Evolutionary conservation across 2,329 filamentous ascomycete genomes (phyloP), one percentile per base, ranked within the genome.

Genomic region (Aspergillus unguis): DNA sequence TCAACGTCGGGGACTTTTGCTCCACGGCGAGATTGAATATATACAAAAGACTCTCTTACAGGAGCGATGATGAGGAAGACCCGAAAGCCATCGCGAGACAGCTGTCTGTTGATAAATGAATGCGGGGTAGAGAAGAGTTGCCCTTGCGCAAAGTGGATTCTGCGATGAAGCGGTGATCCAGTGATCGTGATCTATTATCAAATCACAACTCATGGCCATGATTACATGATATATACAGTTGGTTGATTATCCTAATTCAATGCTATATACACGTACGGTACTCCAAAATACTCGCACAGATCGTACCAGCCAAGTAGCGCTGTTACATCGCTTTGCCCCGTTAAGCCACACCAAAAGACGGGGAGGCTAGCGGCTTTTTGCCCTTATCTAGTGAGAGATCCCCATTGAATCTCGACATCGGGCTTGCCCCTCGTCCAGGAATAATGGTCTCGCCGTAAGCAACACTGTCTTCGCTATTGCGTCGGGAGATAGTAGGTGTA

Each of bases 401-500:
- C 29, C 65, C 62, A 28, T 69, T 71, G 53, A 63, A 58, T 48
- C 62, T 65, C 36, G 59, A 55, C 23, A 61, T 52, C 17, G 61
- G 37, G 32, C 64, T 62, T 56, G 58, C 50, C 35, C 60, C 56
- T 48, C 60, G 68, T 44, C 64, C 64, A 3, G 68, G 56, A 38
- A 65, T 58, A 6, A 64, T 54, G 9, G 59, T 50, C 47, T 71
- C 65, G 25, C 65, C 60, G 42, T 67, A 71, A 26, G 58, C 62
- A 36, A 66, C 62, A 53, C 73, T 76, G 36, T 75, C 73, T 50
- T 68, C 62, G 53, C 74, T 77, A 5, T 62, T 65, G 27, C 70
- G 68, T 23, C 74, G 66, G 17, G 73, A 73, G 17, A 71, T 38
- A 41, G 58, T 67, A 5, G 73, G 70, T 1, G 68, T 72, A 42